phyloP scores from a whole-genome alignment of 75 land plant species.

The Selaginella moellendorffii region DNA sequence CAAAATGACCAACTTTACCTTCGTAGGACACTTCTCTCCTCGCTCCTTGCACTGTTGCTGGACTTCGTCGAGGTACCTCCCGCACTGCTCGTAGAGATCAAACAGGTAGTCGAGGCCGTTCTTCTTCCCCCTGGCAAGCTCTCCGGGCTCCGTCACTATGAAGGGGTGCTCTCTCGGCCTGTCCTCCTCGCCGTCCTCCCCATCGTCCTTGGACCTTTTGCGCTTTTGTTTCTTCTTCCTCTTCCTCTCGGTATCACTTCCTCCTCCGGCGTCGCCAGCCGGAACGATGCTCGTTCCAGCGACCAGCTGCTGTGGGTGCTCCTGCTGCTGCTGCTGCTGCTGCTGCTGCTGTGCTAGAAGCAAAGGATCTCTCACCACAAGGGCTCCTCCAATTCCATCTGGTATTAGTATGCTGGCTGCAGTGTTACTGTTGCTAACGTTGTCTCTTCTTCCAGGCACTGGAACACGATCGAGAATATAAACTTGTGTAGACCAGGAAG shows the following conservation, averaged over 20 bases:
- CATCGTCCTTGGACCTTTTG: constrained; percentile 22
- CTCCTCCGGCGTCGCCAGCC: not conserved
- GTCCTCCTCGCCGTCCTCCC: constrained; percentile 38
- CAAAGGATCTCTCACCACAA: too few species aligned
- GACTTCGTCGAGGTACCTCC: constrained; percentile 67
- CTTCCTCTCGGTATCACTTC: not conserved
- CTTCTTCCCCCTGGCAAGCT: constrained; percentile 90
- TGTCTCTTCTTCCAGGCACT: too few species aligned
- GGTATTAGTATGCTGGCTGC: too few species aligned
- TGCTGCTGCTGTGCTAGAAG: too few species aligned
- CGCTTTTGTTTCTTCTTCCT: constrained; percentile 19
- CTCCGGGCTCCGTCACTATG: constrained; percentile 99
- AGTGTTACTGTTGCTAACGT: too few species aligned
- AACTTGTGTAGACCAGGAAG: too few species aligned
- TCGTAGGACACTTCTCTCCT: constrained; percentile 93
- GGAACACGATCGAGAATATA: too few species aligned
- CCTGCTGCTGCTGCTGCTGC: too few species aligned
- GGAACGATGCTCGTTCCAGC: too few species aligned
- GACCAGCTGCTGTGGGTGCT: too few species aligned
- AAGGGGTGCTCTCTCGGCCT: constrained; percentile 92
- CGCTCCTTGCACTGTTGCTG: constrained; percentile 69
- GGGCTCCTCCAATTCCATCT: too few species aligned
- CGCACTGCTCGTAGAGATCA: constrained; percentile 90
- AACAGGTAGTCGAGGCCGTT: constrained; percentile 91
- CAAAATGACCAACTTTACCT: too few species aligned